Conservation (phyloP, 2,329 filamentous ascomycete species). For the Trichoderma simmonsii region DNA sequence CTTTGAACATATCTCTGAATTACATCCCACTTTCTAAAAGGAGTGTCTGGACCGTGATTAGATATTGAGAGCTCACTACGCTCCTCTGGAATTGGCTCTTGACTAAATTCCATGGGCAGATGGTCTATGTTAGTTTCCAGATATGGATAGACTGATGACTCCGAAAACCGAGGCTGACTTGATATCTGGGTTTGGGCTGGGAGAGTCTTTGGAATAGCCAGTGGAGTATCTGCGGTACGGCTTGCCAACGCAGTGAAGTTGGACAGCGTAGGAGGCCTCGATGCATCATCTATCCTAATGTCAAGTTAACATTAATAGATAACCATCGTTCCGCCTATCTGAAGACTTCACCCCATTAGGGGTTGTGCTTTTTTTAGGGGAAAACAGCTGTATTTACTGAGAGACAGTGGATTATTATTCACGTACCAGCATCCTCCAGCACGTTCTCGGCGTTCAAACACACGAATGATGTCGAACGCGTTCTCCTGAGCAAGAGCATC, state of each 20-base stretch:
- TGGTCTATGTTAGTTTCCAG: slow-evolving; percentile 64
- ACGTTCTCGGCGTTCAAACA: slow-evolving; percentile 59
- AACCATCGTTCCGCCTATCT: not conserved
- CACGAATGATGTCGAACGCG: slow-evolving; percentile 55
- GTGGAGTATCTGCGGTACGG: slow-evolving; percentile 48
- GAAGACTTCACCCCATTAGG: not conserved
- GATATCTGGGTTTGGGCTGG: slow-evolving; percentile 45
- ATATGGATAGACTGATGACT: slow-evolving; percentile 59
- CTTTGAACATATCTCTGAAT: slow-evolving; percentile 53
- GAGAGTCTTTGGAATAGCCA: slow-evolving; percentile 44
- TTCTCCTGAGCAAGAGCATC: slow-evolving; percentile 59
- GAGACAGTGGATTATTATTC: not conserved
- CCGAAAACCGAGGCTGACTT: slow-evolving; percentile 48
- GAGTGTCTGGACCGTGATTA: slow-evolving; percentile 53
- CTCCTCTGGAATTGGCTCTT: slow-evolving; percentile 49
- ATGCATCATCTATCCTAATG: slow-evolving; percentile 42
- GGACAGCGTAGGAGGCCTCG: slow-evolving; percentile 39
- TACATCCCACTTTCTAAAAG: slow-evolving; percentile 60
- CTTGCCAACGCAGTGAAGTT: slow-evolving; percentile 46
- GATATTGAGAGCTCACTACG: slow-evolving; percentile 30
- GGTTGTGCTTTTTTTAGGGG: not conserved
- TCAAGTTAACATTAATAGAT: not conserved
- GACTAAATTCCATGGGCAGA: slow-evolving; percentile 57
- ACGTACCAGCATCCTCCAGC: slow-evolving; percentile 60
- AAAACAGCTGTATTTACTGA: not conserved